These are phyloP conservation scores for Erythrobasidium yunnanense DNA, from an alignment of 768 basidiomycete genomes.

Conservation along the genomic window DNA sequence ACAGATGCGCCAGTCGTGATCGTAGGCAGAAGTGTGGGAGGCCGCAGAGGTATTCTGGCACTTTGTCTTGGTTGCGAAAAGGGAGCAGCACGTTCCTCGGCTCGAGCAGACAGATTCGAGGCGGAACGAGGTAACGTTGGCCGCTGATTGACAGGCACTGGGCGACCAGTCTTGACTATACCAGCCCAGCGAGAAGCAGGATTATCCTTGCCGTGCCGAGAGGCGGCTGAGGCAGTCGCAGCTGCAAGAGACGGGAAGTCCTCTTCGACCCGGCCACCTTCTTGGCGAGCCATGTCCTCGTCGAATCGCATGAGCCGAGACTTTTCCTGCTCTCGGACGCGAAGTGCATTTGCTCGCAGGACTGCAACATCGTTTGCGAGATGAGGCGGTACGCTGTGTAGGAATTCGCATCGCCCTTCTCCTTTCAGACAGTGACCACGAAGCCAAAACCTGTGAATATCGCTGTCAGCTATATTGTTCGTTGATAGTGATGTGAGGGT, in stretches of 20 bases:
- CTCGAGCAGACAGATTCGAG: constrained; percentile 53
- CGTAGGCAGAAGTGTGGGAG: constrained; percentile 75
- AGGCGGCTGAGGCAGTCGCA: constrained; percentile 39
- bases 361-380: constrained; percentile 32
- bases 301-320: constrained; percentile 38
- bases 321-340: constrained; percentile 12
- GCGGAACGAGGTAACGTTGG: neutral
- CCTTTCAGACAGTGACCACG: constrained; percentile 94
- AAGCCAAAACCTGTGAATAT: constrained; percentile 81
- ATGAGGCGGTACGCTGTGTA: constrained; percentile 48
- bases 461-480: constrained; percentile 40
- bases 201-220: constrained; percentile 53
- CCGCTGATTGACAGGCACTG: constrained; percentile 20
- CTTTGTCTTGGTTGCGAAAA: constrained; percentile 44
- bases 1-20: constrained; percentile 71
- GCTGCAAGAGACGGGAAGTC: constrained; percentile 40
- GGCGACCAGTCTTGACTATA: constrained; percentile 64
- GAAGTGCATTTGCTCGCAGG: constrained; percentile 30
- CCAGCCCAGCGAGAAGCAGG: constrained; percentile 79
- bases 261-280: constrained; percentile 37
- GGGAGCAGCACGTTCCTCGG: constrained; percentile 9
- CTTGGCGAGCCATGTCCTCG: constrained; percentile 35
- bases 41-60: constrained; percentile 69
- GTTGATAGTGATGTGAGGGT: neutral
- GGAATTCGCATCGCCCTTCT: constrained; percentile 67